Evolutionary conservation across 1,284 basidiomycete species (phyloP).

Genomic region (Anthracocystis walkeri): DNA sequence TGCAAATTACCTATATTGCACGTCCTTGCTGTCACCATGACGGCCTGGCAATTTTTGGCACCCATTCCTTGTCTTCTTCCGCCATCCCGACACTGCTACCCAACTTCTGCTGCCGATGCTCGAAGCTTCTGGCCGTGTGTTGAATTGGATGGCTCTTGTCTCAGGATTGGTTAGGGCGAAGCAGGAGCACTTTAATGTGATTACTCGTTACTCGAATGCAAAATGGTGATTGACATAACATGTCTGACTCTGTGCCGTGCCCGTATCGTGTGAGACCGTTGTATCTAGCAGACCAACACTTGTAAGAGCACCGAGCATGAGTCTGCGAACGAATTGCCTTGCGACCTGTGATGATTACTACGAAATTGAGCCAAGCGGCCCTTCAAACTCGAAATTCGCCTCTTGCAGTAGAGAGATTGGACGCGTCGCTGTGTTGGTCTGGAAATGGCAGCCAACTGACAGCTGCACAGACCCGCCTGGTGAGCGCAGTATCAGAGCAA

Average conservation of each 20-base stretch:
- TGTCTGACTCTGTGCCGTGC: not conserved
- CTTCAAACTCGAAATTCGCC: conserved; percentile 41
- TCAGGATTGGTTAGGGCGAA: conserved; percentile 23
- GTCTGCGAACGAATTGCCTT: not conserved
- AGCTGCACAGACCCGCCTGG: conserved; percentile 16
- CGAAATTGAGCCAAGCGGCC: conserved; percentile 8
- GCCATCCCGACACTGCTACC: conserved; percentile 1
- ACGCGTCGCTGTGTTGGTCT: conserved; percentile 10
- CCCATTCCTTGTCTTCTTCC: conserved; percentile 41
- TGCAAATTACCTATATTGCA: conserved; percentile 66
- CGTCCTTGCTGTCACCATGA: conserved; percentile 64
- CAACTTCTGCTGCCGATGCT: conserved; percentile 13
- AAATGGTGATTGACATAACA: not conserved
- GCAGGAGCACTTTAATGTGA: conserved; percentile 2
- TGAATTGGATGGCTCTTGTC: not conserved
- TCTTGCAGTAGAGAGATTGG: not conserved
- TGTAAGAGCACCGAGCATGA: not conserved
- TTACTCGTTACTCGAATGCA: not conserved
- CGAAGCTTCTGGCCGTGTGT: conserved; percentile 21
- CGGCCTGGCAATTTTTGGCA: conserved; percentile 64
- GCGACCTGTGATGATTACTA: not conserved
- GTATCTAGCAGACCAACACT: no score
- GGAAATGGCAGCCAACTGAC: not conserved
- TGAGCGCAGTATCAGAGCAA: conserved; percentile 2
- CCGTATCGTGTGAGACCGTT: not conserved